Evolutionary conservation across 2,329 filamentous ascomycete species (phyloP).

Genomic region (Beauveria caledonica): DNA sequence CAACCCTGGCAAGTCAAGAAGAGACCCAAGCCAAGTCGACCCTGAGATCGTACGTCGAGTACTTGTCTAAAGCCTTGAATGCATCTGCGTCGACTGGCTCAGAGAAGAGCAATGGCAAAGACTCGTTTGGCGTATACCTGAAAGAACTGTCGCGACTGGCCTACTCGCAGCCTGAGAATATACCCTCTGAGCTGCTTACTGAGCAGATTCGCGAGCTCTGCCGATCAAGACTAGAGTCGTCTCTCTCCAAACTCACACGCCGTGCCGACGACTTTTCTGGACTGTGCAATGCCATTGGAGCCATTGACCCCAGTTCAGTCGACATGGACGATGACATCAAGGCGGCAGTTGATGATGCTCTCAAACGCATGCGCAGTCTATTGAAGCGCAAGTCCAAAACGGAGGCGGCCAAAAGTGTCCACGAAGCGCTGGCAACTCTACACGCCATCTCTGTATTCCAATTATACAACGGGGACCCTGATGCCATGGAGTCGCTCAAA

Average conservation of each 20-base stretch:
- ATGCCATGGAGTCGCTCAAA: conserved; percentile 72
- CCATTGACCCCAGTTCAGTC: conserved; percentile 43
- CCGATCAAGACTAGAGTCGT: conserved; percentile 48
- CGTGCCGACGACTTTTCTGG: conserved; percentile 43
- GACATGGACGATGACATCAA: conserved; percentile 48
- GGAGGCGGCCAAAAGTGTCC: conserved; percentile 30
- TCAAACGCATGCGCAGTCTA: conserved; percentile 45
- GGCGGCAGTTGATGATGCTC: conserved; percentile 42
- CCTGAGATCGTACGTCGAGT: conserved; percentile 44
- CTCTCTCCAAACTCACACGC: conserved; percentile 49
- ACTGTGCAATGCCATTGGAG: conserved; percentile 46
- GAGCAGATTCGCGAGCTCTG: conserved; percentile 46
- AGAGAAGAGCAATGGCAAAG: conserved; percentile 20
- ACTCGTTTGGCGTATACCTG: conserved; percentile 34
- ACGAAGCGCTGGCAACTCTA: conserved; percentile 66
- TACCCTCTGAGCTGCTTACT: conserved; percentile 36
- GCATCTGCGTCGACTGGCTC: conserved; percentile 23
- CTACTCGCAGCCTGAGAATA: conserved; percentile 40
- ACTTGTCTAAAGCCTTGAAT: conserved; percentile 44
- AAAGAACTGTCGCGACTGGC: conserved; percentile 46
- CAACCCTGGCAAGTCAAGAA: conserved; percentile 20
- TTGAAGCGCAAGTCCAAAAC: conserved; percentile 32
- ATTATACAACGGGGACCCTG: conserved; percentile 80
- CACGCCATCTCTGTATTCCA: conserved; percentile 81
- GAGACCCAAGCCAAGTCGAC: conserved; percentile 21